These are phyloP conservation scores for Akanthomyces dipterigenus DNA, from an alignment of 2,329 filamentous ascomycete genomes.

Conservation along the genomic window DNA sequence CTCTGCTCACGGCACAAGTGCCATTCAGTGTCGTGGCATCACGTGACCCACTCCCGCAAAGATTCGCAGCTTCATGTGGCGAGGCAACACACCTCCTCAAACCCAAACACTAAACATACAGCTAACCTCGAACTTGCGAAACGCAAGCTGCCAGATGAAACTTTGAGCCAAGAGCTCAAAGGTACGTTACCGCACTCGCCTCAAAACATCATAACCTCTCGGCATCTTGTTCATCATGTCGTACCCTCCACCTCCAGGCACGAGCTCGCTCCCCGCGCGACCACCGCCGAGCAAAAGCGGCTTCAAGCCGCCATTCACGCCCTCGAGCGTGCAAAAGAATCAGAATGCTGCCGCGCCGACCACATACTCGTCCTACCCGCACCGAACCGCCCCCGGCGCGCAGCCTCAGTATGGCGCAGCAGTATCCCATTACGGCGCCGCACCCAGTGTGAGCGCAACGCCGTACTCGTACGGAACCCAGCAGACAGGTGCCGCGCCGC, in stretches of 20 bases:
- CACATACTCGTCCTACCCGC: conserved; percentile 9
- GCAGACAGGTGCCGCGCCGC: conserved; percentile 21
- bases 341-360: conserved; percentile 2
- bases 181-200: conserved; percentile 11
- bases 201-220: conserved; percentile 9
- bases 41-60: neutral
- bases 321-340: conserved; percentile 25
- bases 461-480: conserved; percentile 28
- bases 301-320: conserved; percentile 46
- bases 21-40: neutral
- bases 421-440: conserved; percentile 6
- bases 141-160: conserved; percentile 1
- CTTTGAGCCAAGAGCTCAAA: conserved; percentile 10
- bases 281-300: conserved; percentile 50
- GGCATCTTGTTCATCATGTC: conserved; percentile 64
- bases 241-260: conserved; percentile 78
- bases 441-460: conserved; percentile 20
- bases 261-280: conserved; percentile 60
- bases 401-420: conserved; percentile 5
- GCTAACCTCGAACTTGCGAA: neutral
- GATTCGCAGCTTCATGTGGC: neutral
- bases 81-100: neutral
- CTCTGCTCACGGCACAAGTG: neutral
- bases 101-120: neutral
- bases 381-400: conserved; percentile 5